A percentile compares a stretch with the other conserved stretches of the same genome.
These are phyloP conservation scores for Cercospora beticola DNA, from an alignment of 2,329 filamentous ascomycete species.

Conservation along the genomic window DNA sequence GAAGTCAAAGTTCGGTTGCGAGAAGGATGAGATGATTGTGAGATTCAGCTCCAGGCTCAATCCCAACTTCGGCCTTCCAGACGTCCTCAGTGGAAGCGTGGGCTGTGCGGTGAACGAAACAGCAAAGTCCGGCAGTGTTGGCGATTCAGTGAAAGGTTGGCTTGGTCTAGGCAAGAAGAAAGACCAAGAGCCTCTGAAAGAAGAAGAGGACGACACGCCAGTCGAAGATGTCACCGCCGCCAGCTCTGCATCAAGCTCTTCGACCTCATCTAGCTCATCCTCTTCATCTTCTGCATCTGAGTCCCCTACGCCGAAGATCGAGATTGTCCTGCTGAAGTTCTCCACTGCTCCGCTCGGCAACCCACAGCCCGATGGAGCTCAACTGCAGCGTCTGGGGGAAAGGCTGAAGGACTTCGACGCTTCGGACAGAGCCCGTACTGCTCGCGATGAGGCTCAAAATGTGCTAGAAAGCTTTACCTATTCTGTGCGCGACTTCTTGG, in stretches of 20 bases:
- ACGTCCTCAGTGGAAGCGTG: conserved; percentile 71
- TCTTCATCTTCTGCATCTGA: conserved; percentile 49
- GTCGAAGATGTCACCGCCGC: conserved; percentile 44
- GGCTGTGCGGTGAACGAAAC: conserved; percentile 78
- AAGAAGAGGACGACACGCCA: conserved; percentile 50
- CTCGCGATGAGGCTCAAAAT: conserved; percentile 85
- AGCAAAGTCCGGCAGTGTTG: conserved; percentile 74
- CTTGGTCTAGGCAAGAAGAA: conserved; percentile 94
- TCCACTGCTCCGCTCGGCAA: conserved; percentile 49
- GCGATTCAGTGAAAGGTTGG: conserved; percentile 92
- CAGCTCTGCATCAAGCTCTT: conserved; percentile 29
- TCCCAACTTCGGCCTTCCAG: conserved; percentile 73
- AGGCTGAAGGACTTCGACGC: conserved; percentile 76
- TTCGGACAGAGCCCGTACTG: conserved; percentile 74
- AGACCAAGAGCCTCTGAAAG: conserved; percentile 70
- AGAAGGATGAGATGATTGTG: conserved; percentile 72
- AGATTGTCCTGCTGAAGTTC: conserved; percentile 55
- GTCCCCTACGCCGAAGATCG: conserved; percentile 48
- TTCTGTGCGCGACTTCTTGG: conserved; percentile 77
- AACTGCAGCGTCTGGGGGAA: conserved; percentile 61
- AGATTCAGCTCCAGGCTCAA: conserved; percentile 74
- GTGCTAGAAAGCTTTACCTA: conserved; percentile 94
- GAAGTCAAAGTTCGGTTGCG: conserved; percentile 75
- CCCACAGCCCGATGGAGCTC: conserved; percentile 59
- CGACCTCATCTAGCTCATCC: conserved; percentile 37